These are phyloP conservation scores for Polyporus arcularius DNA, from an alignment of 768 basidiomycete genomes.

Conservation along the genomic window DNA sequence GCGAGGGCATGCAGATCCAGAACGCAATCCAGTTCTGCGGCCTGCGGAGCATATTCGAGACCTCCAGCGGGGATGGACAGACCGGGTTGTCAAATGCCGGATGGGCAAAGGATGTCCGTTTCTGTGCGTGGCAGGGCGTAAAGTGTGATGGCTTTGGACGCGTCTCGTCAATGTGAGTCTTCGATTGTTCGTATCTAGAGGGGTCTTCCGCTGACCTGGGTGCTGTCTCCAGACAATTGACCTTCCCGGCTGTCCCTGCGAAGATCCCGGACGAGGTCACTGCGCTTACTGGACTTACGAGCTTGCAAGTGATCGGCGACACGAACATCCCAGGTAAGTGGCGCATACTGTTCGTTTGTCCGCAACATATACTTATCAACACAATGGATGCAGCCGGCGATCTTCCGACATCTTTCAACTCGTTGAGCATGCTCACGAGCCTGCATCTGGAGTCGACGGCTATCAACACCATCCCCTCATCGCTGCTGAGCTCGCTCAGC, in stretches of 20 bases:
- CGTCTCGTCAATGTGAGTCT: constrained; percentile 44
- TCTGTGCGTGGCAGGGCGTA: constrained; percentile 51
- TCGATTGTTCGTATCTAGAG: not conserved
- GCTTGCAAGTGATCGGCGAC: constrained; percentile 43
- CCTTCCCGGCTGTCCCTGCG: constrained; percentile 49
- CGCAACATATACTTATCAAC: not conserved
- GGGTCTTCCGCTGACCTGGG: not conserved
- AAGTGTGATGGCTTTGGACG: constrained; percentile 42
- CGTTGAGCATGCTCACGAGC: constrained; percentile 38
- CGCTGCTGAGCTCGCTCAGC: constrained; percentile 35
- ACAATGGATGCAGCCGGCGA: constrained; percentile 36
- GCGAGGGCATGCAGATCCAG: constrained; percentile 34
- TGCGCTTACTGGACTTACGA: constrained; percentile 39
- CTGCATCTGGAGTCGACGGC: constrained; percentile 45
- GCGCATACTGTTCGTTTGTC: too few species aligned
- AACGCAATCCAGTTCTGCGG: constrained; percentile 51
- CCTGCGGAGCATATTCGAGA: constrained; percentile 45
- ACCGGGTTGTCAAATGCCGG: constrained; percentile 40
- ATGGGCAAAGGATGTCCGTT: constrained; percentile 47
- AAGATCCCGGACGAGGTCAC: constrained; percentile 44
- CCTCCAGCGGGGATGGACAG: constrained; percentile 39
- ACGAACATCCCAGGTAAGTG: constrained; percentile 42
- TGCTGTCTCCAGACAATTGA: constrained; percentile 33
- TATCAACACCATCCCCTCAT: constrained; percentile 37
- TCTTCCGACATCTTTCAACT: constrained; percentile 40